Percentiles rank a stretch among this genome's conserved stretches.
phyloP scores from a whole-genome alignment of 805 yeast species.

The Isabelozyma pseudorhagii region DNA sequence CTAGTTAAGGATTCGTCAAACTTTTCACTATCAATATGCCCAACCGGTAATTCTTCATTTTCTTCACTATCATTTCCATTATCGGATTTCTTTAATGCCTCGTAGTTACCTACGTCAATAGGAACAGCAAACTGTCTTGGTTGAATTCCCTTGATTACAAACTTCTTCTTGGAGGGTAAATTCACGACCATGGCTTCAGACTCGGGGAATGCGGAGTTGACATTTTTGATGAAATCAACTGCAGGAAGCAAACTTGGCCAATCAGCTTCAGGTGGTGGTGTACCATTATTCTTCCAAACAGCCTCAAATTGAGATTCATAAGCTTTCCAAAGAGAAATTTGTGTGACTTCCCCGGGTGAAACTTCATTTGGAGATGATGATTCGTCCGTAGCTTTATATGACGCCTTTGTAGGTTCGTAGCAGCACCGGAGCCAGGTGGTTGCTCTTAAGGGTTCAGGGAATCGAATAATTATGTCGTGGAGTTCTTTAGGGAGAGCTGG shows the following conservation, averaged over 20 bases:
- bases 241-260: conserved; percentile 69
- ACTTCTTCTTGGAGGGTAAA: conserved; percentile 63
- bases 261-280: conserved; percentile 13
- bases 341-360: conserved; percentile 78
- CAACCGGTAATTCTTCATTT: conserved; percentile 25
- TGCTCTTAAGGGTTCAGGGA: conserved; percentile 87
- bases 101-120: conserved; percentile 42
- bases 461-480: conserved; percentile 54
- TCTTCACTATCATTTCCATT: conserved; percentile 8
- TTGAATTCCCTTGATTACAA: conserved; percentile 90
- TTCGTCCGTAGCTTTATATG: conserved; percentile 6
- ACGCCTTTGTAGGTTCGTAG: conserved; percentile 58
- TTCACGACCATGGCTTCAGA: conserved; percentile 92
- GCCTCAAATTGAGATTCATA: conserved; percentile 84
- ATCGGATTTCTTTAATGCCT: conserved; percentile 29
- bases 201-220: conserved; percentile 79
- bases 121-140: conserved; percentile 67
- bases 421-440: conserved; percentile 93
- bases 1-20: conserved; percentile 25
- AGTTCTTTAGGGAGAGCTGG: conserved; percentile 58
- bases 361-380: conserved; percentile 12
- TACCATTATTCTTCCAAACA: conserved; percentile 45
- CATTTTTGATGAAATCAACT: conserved; percentile 94
- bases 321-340: conserved; percentile 92
- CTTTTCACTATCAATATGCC: conserved; percentile 32